These are phyloP conservation scores for Thalassiosira allenii DNA, from an alignment of 352 stramenopile species.

Conservation along the genomic window DNA sequence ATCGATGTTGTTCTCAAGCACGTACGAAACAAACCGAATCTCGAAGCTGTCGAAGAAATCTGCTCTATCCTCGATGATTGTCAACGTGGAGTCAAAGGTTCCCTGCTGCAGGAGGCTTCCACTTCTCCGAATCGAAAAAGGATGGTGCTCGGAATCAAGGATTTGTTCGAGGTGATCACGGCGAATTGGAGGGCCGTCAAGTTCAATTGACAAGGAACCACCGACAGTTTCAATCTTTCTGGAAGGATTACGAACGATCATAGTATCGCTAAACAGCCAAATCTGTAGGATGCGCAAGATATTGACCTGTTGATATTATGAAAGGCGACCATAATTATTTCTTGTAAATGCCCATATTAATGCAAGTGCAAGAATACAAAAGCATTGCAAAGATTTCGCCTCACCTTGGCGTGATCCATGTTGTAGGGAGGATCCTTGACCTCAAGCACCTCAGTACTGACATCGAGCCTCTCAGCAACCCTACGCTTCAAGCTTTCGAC, in stretches of 20 bases:
- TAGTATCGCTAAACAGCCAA: slow-evolving; percentile 81
- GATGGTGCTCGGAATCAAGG: slow-evolving; percentile 65
- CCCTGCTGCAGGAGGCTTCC: slow-evolving; percentile 57
- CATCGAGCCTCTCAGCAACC: slow-evolving; percentile 68
- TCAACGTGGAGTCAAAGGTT: slow-evolving; percentile 44
- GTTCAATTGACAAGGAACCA: slow-evolving; percentile 25
- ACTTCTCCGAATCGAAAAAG: slow-evolving; percentile 53
- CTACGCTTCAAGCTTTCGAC: slow-evolving; percentile 66
- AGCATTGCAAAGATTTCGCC: too few relatives aligned
- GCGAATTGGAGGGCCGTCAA: slow-evolving; percentile 56
- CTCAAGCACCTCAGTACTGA: slow-evolving; percentile 51
- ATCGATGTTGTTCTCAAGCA: slow-evolving; percentile 62
- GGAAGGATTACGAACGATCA: slow-evolving; percentile 65
- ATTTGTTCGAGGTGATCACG: slow-evolving; percentile 67
- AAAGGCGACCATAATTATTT: too few relatives aligned
- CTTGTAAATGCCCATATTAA: too few relatives aligned
- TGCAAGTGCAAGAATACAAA: too few relatives aligned
- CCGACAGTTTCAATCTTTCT: slow-evolving; percentile 13
- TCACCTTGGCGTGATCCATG: slow-evolving; percentile 74
- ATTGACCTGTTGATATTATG: too few relatives aligned
- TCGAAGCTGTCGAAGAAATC: slow-evolving; percentile 51
- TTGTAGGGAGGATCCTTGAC: slow-evolving; percentile 60
- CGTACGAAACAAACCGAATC: slow-evolving; percentile 71
- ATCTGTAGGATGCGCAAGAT: slow-evolving; percentile 76
- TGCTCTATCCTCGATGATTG: slow-evolving; percentile 14